Evolutionary conservation across 2,329 filamentous ascomycete species (phyloP), one percentile per base, ranked within the genome.

Genomic region (Xylaria sp.): DNA sequence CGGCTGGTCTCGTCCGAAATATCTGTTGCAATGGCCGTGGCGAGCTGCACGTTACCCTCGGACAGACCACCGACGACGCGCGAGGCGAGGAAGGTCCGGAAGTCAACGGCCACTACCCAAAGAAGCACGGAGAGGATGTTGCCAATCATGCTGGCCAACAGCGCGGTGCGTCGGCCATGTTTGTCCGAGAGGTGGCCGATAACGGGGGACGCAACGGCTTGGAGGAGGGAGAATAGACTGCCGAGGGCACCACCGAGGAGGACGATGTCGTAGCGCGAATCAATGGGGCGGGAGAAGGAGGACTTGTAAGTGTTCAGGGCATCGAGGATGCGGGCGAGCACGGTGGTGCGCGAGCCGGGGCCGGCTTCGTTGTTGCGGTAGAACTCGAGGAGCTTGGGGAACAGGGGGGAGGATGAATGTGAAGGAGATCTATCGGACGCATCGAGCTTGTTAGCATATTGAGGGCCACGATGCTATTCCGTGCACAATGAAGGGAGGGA

Each of bases 371-470:
- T 85, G 72, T 91, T 87, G 76, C 91, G 90, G 79, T 97, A 99
- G 83, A 97, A 97, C 69, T 95, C 89, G 75, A 97, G 88, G 50
- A 99, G 88, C 60, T 92, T 92, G 6, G 92, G 94, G 73, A 97
- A 99, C 42, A 99, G 85, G 0, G 94, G 94, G 94, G 7, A 99
- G 87, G 72, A 97, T 97, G 73, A 99, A 97, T 35, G 94, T 99
- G 75, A 99, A 99, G 58, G 93, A 97, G 70, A 97, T 91, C 93
- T 97, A 64, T 37, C 23, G 5, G 9, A 34, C 1, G 6, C 23
- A 18, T 11, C 5, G 13, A n/a, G 11, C n/a, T 35, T 13, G 34
- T 51, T 34, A 51, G 49, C 49, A 51, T 16, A 11, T 13, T 1
- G 4, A 49, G 13, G 23, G 23, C 2, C 23, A 30, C 5, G 4